These are phyloP conservation scores for Penstemon barbatus DNA, from an alignment of 257 asterid genomes.

Conservation along the genomic window DNA sequence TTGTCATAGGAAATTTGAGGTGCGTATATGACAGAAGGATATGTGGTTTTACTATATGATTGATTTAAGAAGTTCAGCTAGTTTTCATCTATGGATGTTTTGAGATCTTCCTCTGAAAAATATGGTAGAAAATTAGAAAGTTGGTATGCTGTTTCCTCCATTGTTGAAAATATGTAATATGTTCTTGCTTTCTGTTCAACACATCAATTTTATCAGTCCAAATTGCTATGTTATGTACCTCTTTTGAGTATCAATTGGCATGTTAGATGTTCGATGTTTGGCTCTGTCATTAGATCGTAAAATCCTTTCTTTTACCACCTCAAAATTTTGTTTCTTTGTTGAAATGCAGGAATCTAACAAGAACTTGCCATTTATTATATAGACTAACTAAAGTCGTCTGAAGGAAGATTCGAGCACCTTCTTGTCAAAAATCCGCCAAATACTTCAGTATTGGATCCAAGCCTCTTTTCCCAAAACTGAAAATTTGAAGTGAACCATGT, in stretches of 20 bases:
- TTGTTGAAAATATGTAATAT: background rate
- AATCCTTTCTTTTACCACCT: constrained; percentile 6
- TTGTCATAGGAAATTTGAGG: constrained; percentile 10
- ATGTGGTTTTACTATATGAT: background rate
- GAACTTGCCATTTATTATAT: constrained; percentile 10
- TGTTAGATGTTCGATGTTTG: background rate
- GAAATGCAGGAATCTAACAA: constrained; percentile 24
- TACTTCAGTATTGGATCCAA: constrained; percentile 5
- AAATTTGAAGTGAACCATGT: constrained; percentile 46
- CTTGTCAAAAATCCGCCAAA: background rate
- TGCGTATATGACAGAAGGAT: background rate
- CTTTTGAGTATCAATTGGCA: background rate
- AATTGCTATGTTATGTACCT: background rate
- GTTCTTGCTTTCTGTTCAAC: background rate
- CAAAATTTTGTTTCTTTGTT: background rate
- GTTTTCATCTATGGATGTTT: constrained; percentile 18
- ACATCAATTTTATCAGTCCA: background rate
- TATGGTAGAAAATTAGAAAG: background rate
- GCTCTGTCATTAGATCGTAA: background rate
- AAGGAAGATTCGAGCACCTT: constrained; percentile 21
- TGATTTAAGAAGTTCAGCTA: background rate
- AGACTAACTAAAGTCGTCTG: background rate
- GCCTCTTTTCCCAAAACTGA: background rate
- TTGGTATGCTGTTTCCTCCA: background rate
- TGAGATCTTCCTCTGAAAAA: background rate